phyloP scores from a whole-genome alignment of 225 moss, liverwort and hornwort species.

The Polytrichum commune region DNA sequence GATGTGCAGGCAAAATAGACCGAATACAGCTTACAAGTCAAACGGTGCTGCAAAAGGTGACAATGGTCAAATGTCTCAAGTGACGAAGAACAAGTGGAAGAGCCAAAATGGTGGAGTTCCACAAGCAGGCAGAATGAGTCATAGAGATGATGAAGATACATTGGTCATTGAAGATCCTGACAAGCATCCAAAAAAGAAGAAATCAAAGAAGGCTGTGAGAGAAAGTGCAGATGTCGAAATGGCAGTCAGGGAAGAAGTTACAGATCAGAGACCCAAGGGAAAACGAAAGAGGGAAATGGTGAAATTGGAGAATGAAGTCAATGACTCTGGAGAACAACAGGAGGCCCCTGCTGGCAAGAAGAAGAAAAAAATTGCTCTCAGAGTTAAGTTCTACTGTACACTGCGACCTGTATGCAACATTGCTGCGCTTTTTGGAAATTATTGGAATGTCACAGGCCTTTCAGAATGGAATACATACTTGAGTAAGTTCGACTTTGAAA shows the following conservation, averaged over 20 bases:
- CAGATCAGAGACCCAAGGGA: not conserved
- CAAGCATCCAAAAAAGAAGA: not conserved
- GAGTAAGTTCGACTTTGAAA: too few relatives aligned
- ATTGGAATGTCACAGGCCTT: too few relatives aligned
- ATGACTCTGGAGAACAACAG: not conserved
- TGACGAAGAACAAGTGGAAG: conserved; percentile 1
- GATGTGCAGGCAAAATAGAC: not conserved
- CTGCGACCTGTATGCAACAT: too few relatives aligned
- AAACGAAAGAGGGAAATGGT: conserved; percentile 31
- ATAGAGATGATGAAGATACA: not conserved
- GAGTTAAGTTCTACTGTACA: too few relatives aligned
- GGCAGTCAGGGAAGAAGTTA: conserved; percentile 5
- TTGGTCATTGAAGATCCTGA: too few relatives aligned
- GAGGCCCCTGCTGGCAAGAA: not conserved
- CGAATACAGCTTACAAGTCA: not conserved
- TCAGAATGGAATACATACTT: too few relatives aligned
- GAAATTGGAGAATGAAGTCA: not conserved
- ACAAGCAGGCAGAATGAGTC: not conserved
- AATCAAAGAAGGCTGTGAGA: not conserved
- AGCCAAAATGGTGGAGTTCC: not conserved
- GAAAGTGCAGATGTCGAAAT: not conserved
- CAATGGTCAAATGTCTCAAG: not conserved
- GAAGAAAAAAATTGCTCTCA: conserved; percentile 8
- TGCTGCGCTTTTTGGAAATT: too few relatives aligned
- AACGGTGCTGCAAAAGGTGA: not conserved